These are phyloP conservation scores for Monilinia polystroma DNA, from an alignment of 2,329 filamentous ascomycete genomes.

Conservation along the genomic window DNA sequence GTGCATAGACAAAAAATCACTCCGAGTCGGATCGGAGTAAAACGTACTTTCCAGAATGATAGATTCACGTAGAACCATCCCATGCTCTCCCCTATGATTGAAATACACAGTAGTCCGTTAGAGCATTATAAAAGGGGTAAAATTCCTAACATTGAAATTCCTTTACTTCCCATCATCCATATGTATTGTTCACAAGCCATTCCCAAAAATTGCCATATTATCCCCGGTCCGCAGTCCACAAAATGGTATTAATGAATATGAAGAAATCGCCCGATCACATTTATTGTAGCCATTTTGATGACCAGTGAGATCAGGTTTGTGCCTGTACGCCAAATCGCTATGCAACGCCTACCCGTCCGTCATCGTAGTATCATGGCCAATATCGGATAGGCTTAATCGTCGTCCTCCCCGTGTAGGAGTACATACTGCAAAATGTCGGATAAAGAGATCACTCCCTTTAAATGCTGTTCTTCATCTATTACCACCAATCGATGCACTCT, in stretches of 20 bases:
- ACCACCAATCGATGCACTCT: constrained; percentile 91
- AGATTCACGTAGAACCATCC: neutral
- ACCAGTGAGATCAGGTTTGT: constrained; percentile 24
- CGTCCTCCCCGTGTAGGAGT: constrained; percentile 58
- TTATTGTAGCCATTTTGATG: constrained; percentile 13
- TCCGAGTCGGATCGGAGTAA: neutral
- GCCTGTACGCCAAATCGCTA: constrained; percentile 40
- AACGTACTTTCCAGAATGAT: neutral
- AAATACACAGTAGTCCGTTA: constrained; percentile 1
- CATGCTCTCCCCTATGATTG: neutral
- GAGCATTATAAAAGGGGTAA: constrained; percentile 13
- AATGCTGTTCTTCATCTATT: constrained; percentile 82
- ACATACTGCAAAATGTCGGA: constrained; percentile 98
- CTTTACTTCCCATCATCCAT: constrained; percentile 15
- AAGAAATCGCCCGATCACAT: constrained; percentile 17
- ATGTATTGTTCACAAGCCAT: constrained; percentile 18
- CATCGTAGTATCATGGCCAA: constrained; percentile 30
- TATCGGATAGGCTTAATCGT: constrained; percentile 32
- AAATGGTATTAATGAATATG: constrained; percentile 36
- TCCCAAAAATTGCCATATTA: constrained; percentile 21
- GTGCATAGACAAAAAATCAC: neutral
- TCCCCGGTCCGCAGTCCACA: constrained; percentile 19
- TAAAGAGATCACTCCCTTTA: constrained; percentile 86
- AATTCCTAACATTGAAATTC: constrained; percentile 7
- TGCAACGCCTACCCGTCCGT: constrained; percentile 38